Conservation (phyloP, 768 basidiomycete genomes). For the Lactarius hengduanensis region DNA sequence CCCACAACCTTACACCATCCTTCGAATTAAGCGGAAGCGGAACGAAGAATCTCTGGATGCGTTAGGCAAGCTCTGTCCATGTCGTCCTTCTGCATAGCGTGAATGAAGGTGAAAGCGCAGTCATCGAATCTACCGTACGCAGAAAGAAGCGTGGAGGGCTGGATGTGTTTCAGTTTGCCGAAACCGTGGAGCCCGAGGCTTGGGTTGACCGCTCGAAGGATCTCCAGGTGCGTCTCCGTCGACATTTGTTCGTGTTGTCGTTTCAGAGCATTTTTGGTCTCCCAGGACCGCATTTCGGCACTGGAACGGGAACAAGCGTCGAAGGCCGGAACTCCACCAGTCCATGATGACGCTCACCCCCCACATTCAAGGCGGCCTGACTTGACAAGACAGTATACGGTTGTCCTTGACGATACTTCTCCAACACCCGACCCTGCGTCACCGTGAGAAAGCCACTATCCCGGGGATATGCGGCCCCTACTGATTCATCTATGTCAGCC, state of each 20-base stretch:
- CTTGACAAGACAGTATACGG: conserved; percentile 23
- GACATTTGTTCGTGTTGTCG: background rate
- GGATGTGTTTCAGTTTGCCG: conserved; percentile 77
- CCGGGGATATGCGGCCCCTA: background rate
- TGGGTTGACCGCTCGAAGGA: conserved; percentile 65
- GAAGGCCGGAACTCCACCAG: background rate
- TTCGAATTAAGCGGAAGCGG: conserved; percentile 81
- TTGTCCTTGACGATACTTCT: conserved; percentile 19
- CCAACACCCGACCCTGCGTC: conserved; percentile 21
- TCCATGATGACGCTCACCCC: background rate
- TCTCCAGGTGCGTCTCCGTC: conserved; percentile 53
- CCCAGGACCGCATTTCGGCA: conserved; percentile 31
- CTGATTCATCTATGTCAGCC: conserved; percentile 39
- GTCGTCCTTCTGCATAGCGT: conserved; percentile 18
- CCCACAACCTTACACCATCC: conserved; percentile 58
- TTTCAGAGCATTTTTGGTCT: background rate
- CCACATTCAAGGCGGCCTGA: conserved; percentile 21
- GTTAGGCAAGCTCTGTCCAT: conserved; percentile 49
- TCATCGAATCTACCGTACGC: conserved; percentile 59
- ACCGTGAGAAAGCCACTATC: conserved; percentile 30
- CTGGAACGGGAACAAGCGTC: conserved; percentile 30
- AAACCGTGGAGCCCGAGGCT: conserved; percentile 67
- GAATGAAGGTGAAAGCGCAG: conserved; percentile 35
- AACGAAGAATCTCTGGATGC: conserved; percentile 83
- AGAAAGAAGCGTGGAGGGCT: conserved; percentile 52